A percentile compares a stretch with the other conserved stretches of the same genome.
Evolutionary conservation across 192 early-diverging fungal species (phyloP).

Genomic region (Coemansia furcata): DNA sequence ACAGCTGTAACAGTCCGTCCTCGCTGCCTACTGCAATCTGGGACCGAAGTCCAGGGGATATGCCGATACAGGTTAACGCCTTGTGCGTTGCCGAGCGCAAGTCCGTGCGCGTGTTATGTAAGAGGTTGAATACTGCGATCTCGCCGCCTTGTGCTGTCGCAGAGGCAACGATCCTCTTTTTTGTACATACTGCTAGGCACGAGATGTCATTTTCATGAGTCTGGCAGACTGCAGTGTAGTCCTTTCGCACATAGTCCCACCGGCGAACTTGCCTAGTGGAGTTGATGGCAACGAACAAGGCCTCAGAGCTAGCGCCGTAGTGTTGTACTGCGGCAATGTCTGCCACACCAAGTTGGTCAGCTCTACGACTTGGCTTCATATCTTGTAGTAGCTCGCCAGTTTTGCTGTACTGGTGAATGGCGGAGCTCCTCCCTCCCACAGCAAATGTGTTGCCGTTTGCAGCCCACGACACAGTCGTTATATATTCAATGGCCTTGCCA

Average conservation of each 20-base stretch:
- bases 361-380: constrained; percentile 11
- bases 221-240: constrained; percentile 33
- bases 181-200: constrained; percentile 41
- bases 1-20: constrained; percentile 49
- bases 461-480: constrained; percentile 33
- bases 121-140: constrained; percentile 41
- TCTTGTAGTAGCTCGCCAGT: constrained; percentile 28
- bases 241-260: constrained; percentile 36
- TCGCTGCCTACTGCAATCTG: constrained; percentile 42
- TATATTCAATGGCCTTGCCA: constrained; percentile 5
- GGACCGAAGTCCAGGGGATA: constrained; percentile 22
- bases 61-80: constrained; percentile 35
- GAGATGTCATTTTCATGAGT: constrained; percentile 44
- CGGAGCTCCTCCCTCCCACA: constrained; percentile 23
- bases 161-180: constrained; percentile 32
- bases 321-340: constrained; percentile 32
- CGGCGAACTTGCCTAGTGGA: constrained; percentile 38
- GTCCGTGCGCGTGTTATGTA: constrained; percentile 42
- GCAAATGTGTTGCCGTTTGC: constrained; percentile 33
- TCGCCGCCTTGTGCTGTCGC: constrained; percentile 40
- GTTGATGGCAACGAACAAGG: constrained; percentile 42
- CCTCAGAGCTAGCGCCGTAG: constrained; percentile 27
- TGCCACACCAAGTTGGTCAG: not conserved
- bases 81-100: constrained; percentile 37
- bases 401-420: constrained; percentile 28